phyloP scores from a whole-genome alignment of 2,329 filamentous ascomycete genomes.

The Aureobasidium sp. region DNA sequence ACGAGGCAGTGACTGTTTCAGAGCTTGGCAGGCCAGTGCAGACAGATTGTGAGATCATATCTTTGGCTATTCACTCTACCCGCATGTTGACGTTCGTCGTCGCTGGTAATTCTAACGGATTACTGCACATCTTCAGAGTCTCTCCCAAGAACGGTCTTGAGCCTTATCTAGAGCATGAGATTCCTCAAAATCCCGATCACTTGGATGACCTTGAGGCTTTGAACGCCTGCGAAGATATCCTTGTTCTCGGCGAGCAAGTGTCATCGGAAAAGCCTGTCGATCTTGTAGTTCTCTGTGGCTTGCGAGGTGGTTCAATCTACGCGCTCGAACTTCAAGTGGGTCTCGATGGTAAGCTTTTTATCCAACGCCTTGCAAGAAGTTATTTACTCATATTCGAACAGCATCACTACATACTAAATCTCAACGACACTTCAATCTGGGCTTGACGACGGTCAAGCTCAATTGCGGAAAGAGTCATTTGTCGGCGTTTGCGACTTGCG shows the following conservation, averaged over 20 bases:
- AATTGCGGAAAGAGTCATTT: neutral
- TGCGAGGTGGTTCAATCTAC: constrained; percentile 28
- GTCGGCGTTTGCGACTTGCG: constrained; percentile 33
- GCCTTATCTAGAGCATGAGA: constrained; percentile 17
- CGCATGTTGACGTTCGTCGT: constrained; percentile 22
- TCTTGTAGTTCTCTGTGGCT: constrained; percentile 28
- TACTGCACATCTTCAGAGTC: constrained; percentile 23
- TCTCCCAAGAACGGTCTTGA: constrained; percentile 12
- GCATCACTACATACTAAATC: neutral
- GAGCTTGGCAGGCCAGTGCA: constrained; percentile 13
- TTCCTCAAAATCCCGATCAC: constrained; percentile 9
- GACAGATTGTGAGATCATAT: constrained; percentile 27
- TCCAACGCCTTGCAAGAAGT: no score
- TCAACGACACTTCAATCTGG: neutral
- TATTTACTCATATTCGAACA: neutral
- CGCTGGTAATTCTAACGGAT: constrained; percentile 26
- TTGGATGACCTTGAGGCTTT: neutral
- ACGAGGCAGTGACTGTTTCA: neutral
- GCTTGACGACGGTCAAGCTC: constrained; percentile 17
- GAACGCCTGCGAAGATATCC: constrained; percentile 27
- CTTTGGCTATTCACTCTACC: constrained; percentile 27
- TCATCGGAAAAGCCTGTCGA: constrained; percentile 6
- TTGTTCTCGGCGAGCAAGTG: constrained; percentile 17
- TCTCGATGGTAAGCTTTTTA: neutral
- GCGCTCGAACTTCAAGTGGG: constrained; percentile 16